A percentile compares a stretch with the other conserved stretches of the same genome.
These are phyloP conservation scores for Pseudotsuga menziesii DNA, from an alignment of 75 land plant species.

Conservation along the genomic window DNA sequence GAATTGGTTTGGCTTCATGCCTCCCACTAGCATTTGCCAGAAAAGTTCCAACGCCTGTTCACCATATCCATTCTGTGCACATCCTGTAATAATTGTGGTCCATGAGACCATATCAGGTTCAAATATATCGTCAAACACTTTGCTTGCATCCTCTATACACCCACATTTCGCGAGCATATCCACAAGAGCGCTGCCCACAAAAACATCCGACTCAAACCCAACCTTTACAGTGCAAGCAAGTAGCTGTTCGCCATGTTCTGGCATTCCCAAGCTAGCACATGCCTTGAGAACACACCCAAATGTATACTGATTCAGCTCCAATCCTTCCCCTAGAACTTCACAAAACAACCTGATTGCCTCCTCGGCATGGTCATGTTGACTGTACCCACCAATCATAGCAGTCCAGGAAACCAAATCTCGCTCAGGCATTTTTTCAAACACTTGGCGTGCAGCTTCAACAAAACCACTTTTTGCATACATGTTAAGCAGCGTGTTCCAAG, in stretches of 20 bases:
- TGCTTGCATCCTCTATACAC: not conserved
- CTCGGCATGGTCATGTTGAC: constrained; percentile 15
- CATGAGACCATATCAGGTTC: constrained; percentile 12
- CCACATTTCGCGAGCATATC: constrained; percentile 15
- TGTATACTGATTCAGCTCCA: constrained; percentile 30
- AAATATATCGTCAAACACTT: constrained; percentile 4
- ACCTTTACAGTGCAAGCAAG: constrained; percentile 5
- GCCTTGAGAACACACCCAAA: constrained; percentile 41
- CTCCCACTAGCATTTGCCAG: constrained; percentile 5
- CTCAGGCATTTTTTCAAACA: constrained; percentile 24
- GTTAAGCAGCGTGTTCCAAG: constrained; percentile 33
- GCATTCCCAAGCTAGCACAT: constrained; percentile 27
- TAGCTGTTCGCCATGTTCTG: constrained; percentile 32
- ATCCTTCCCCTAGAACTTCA: constrained; percentile 20
- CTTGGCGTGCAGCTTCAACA: constrained; percentile 15
- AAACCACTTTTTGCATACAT: constrained; percentile 35
- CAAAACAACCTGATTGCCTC: constrained; percentile 33
- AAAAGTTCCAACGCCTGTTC: constrained; percentile 16
- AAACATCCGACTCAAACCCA: constrained; percentile 12
- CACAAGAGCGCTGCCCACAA: constrained; percentile 12
- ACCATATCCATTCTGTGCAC: constrained; percentile 10
- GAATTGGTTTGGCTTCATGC: constrained; percentile 17
- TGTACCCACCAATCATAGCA: constrained; percentile 37
- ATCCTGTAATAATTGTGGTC: constrained; percentile 17
- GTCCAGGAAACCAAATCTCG: constrained; percentile 51